These are phyloP conservation scores for Bryum argenteum DNA, from an alignment of 225 moss, liverwort and hornwort genomes.

Conservation along the genomic window DNA sequence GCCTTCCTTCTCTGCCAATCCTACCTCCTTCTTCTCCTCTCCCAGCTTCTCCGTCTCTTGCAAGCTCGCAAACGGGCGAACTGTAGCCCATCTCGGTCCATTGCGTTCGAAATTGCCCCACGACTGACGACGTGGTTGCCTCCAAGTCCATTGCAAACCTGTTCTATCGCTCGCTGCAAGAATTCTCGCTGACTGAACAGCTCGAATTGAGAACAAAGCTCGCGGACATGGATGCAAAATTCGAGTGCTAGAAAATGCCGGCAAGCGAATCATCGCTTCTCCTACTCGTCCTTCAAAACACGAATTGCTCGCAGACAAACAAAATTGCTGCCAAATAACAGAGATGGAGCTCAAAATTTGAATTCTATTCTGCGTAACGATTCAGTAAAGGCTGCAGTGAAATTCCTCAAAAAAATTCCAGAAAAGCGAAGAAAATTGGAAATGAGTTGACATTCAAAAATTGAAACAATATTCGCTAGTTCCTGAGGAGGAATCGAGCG, in stretches of 20 bases:
- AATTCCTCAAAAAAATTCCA: neutral
- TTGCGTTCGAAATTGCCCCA: constrained; percentile 26
- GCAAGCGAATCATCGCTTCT: constrained; percentile 34
- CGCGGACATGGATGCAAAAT: constrained; percentile 34
- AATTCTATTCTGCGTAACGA: neutral
- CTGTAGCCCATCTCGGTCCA: constrained; percentile 33
- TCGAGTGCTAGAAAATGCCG: constrained; percentile 30
- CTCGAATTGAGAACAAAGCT: constrained; percentile 17
- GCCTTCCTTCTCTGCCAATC: constrained; percentile 35
- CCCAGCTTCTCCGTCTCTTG: constrained; percentile 33
- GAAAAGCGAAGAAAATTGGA: neutral
- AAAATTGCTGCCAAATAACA: neutral
- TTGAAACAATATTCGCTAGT: neutral
- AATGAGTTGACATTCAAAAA: neutral
- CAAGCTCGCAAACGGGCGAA: constrained; percentile 43
- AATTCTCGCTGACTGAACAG: constrained; percentile 12
- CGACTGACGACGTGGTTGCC: neutral
- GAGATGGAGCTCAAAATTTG: neutral
- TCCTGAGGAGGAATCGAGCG: neutral
- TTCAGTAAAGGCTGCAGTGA: neutral
- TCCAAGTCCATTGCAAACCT: constrained; percentile 17
- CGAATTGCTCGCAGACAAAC: neutral
- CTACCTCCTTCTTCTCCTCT: constrained; percentile 48
- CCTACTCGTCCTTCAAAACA: neutral
- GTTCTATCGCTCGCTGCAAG: neutral